These are phyloP conservation scores for Teunomyces panamensis DNA, from an alignment of 805 yeast species.

Conservation along the genomic window DNA sequence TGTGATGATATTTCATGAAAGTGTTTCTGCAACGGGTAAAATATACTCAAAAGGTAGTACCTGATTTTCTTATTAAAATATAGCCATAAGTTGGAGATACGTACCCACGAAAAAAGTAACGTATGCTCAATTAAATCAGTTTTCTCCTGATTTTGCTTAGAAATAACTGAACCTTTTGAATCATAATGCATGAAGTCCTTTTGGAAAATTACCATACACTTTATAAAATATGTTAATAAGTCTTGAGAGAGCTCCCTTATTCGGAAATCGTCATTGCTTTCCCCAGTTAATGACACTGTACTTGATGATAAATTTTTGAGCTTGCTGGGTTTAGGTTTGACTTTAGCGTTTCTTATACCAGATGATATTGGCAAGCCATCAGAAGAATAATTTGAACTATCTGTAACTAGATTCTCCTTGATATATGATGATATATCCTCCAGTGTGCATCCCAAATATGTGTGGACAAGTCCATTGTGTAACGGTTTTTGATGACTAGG, in stretches of 20 bases:
- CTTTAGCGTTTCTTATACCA: slow-evolving; percentile 1
- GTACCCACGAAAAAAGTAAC: slow-evolving; percentile 18
- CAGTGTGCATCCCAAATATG: slow-evolving; percentile 22
- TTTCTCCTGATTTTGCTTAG: not conserved
- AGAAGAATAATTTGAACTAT: not conserved
- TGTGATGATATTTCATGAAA: slow-evolving; percentile 13
- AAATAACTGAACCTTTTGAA: not conserved
- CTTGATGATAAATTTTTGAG: slow-evolving; percentile 12
- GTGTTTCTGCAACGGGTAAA: slow-evolving; percentile 24
- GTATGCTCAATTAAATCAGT: not conserved
- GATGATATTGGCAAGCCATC: not conserved
- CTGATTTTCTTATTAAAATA: slow-evolving; percentile 27
- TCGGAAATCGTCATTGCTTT: slow-evolving; percentile 21
- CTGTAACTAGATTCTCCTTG: slow-evolving; percentile 13
- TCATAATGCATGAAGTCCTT: slow-evolving; percentile 15
- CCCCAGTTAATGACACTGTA: slow-evolving; percentile 10
- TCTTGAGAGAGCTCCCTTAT: slow-evolving; percentile 30
- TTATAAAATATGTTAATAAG: slow-evolving; percentile 21
- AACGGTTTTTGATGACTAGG: slow-evolving; percentile 23
- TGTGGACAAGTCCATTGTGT: slow-evolving; percentile 19
- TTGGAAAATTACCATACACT: slow-evolving; percentile 20
- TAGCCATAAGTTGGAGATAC: slow-evolving; percentile 21
- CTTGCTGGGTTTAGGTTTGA: slow-evolving; percentile 7
- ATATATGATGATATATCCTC: slow-evolving; percentile 28
- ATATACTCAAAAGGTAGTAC: slow-evolving; percentile 20